Conservation (phyloP, 164 flowering plant genomes). For the Vitis rupestris region DNA sequence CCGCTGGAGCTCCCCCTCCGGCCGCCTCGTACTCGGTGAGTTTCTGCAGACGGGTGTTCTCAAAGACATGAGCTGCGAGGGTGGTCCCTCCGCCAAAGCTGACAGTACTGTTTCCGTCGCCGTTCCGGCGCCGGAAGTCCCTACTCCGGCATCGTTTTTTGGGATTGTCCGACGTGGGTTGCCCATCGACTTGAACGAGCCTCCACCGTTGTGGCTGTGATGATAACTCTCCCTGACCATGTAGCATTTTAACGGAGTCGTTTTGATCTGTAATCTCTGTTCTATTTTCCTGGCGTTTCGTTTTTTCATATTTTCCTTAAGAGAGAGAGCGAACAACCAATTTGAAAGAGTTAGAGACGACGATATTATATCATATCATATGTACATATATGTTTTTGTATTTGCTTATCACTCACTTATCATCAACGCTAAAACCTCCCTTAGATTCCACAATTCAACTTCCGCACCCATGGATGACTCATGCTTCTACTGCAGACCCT, state of each 20-base stretch:
- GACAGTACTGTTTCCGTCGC: not conserved
- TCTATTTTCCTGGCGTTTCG: not conserved
- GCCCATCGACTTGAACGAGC: conserved; percentile 69
- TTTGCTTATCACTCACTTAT: not conserved
- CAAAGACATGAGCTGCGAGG: conserved; percentile 9
- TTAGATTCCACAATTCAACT: too few species aligned
- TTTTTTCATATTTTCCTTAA: not conserved
- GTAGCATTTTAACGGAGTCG: conserved; percentile 12
- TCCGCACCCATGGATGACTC: too few species aligned
- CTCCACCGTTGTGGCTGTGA: conserved; percentile 63
- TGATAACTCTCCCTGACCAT: not conserved
- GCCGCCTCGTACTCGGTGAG: conserved; percentile 25
- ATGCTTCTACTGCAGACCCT: too few species aligned
- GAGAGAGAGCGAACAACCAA: not conserved
- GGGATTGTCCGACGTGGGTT: conserved; percentile 56
- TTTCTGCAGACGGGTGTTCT: conserved; percentile 31
- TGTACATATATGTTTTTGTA: not conserved
- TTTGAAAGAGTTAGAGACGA: not conserved
- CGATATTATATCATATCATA: not conserved
- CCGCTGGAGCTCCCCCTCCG: conserved; percentile 5
- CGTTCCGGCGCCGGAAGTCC: not conserved
- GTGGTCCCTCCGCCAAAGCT: not conserved
- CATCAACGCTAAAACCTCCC: too few species aligned
- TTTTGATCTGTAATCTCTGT: not conserved
- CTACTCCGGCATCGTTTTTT: conserved; percentile 19